Percentiles rank a stretch among this genome's conserved stretches.
Evolutionary conservation across 257 asterid species (phyloP).

Genomic region (Eustoma russellianum): DNA sequence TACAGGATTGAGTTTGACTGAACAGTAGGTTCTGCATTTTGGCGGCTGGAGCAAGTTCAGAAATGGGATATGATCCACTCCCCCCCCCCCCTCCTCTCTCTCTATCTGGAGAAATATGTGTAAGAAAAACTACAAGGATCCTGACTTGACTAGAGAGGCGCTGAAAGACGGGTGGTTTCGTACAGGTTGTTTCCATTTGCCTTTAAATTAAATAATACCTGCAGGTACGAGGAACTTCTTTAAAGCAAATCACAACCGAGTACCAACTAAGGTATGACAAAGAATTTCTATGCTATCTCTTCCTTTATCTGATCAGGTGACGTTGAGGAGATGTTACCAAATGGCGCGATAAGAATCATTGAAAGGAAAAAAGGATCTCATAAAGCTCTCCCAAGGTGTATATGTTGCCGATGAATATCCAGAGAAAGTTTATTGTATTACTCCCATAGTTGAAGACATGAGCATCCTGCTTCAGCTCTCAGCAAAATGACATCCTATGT

Average conservation of each 20-base stretch:
- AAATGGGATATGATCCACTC: conserved; percentile 91
- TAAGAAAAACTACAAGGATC: conserved; percentile 71
- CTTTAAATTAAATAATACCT: no score
- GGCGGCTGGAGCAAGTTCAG: conserved; percentile 84
- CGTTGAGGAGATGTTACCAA: conserved; percentile 80
- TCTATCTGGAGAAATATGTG: conserved; percentile 87
- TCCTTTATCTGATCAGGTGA: conserved; percentile 46
- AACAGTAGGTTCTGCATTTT: conserved; percentile 81
- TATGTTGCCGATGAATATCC: conserved; percentile 89
- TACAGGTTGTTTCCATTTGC: conserved; percentile 41
- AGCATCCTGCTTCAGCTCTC: conserved; percentile 13
- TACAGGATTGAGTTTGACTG: conserved; percentile 69
- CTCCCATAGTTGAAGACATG: conserved; percentile 89
- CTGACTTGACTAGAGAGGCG: conserved; percentile 63
- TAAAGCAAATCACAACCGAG: no score
- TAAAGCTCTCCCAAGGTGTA: conserved; percentile 91
- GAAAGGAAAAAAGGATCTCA: conserved; percentile 83
- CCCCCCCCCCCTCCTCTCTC: conserved; percentile 70
- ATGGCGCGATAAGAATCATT: conserved; percentile 71
- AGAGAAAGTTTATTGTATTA: conserved; percentile 71
- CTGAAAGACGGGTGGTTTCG: conserved; percentile 87
- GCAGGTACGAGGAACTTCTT: no score
- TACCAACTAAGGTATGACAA: no score
- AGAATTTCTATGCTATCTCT: neutral
- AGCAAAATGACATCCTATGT: no score